A percentile compares a stretch with the other conserved stretches of the same genome.
Evolutionary conservation across 495 filamentous ascomycete genomes (phyloP).

Genomic region (Xylaria bambusicola): DNA sequence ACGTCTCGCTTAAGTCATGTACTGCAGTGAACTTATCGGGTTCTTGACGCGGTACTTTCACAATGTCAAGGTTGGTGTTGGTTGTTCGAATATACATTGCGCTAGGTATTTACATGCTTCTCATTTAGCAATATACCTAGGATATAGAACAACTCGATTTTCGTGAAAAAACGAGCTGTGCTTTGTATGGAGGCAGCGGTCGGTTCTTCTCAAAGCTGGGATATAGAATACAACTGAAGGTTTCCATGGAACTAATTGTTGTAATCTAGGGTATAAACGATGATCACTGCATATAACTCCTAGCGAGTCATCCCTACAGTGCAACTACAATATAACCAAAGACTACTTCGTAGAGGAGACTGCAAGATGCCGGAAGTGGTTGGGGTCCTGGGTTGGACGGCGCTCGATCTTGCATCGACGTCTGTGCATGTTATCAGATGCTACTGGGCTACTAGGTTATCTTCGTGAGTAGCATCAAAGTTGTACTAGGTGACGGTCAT

Average conservation of each 20-base stretch:
- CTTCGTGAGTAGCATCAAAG: not conserved
- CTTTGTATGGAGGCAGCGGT: too few species aligned
- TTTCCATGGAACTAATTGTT: not conserved
- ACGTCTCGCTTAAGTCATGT: not conserved
- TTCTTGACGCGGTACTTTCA: not conserved
- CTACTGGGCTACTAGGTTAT: not conserved
- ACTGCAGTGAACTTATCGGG: not conserved
- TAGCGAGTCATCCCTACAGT: not conserved
- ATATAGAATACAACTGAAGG: too few species aligned
- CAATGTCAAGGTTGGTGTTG: not conserved
- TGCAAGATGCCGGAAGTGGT: constrained; percentile 5
- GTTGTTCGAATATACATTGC: not conserved
- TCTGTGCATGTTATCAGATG: not conserved
- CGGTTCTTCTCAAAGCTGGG: too few species aligned
- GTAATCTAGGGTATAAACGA: not conserved
- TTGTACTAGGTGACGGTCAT: not conserved
- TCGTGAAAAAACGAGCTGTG: too few species aligned
- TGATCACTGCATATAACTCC: not conserved
- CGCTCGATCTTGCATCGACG: constrained; percentile 10
- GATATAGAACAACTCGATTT: too few species aligned
- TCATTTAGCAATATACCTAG: not conserved
- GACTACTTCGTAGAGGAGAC: not conserved
- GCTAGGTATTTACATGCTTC: not conserved
- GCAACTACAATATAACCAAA: not conserved
- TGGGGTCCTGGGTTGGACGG: constrained; percentile 1